Conservation (phyloP, 1,284 basidiomycete genomes). For the Sporisorium iseilematis-ciliati region DNA sequence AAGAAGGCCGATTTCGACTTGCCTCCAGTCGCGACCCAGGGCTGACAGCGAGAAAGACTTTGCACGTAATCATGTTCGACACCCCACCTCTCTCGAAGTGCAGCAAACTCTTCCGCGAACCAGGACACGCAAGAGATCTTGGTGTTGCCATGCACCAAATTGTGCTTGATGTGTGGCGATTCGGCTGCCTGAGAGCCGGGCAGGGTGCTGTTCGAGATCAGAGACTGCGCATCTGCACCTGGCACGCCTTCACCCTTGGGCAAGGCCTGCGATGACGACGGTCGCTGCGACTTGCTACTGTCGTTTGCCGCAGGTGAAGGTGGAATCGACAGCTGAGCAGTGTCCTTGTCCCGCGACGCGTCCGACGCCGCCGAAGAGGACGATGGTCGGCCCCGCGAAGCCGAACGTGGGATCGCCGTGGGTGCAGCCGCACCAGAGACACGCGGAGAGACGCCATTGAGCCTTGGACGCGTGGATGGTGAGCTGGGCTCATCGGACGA, state of each 20-base stretch:
- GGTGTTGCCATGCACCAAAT: conserved; percentile 48
- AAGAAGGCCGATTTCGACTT: conserved; percentile 62
- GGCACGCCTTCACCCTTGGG: conserved; percentile 21
- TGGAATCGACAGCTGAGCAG: not conserved
- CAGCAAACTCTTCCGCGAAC: conserved; percentile 65
- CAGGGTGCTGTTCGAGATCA: conserved; percentile 39
- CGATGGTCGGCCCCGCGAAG: conserved; percentile 8
- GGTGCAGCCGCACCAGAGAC: conserved; percentile 9
- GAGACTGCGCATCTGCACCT: conserved; percentile 35
- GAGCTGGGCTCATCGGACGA: conserved; percentile 14
- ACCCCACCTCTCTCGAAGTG: conserved; percentile 58
- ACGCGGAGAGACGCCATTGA: conserved; percentile 8
- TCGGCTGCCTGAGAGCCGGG: conserved; percentile 45
- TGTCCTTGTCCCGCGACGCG: conserved; percentile 2
- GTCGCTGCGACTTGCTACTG: conserved; percentile 12
- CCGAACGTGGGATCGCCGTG: conserved; percentile 20
- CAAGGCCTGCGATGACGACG: conserved; percentile 20
- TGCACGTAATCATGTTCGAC: conserved; percentile 57
- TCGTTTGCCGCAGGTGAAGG: conserved; percentile 9
- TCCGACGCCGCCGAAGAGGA: conserved; percentile 8
- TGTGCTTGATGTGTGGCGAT: conserved; percentile 65
- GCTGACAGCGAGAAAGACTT: conserved; percentile 56
- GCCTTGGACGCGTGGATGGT: conserved; percentile 8
- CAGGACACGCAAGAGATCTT: conserved; percentile 66
- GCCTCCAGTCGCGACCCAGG: conserved; percentile 57